Percentiles rank a stretch among this genome's conserved stretches.
These are phyloP conservation scores for Fusarium concolor DNA, from an alignment of 2,329 filamentous ascomycete species.

Conservation along the genomic window DNA sequence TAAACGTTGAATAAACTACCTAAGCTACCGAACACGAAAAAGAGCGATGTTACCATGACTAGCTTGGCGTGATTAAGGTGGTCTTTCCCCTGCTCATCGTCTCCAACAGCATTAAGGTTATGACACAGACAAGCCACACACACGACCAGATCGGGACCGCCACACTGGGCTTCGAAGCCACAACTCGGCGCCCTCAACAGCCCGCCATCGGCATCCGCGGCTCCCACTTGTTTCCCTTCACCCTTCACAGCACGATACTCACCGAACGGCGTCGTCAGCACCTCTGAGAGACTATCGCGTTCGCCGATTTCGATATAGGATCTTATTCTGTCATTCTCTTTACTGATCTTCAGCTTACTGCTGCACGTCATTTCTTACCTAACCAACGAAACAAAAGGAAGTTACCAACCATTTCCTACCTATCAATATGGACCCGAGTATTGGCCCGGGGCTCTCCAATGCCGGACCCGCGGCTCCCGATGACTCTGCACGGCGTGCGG, in stretches of 20 bases:
- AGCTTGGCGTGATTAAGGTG: no score
- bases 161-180: constrained; percentile 15
- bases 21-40: neutral
- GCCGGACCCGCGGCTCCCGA: constrained; percentile 51
- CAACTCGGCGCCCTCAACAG: constrained; percentile 7
- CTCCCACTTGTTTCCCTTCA: constrained; percentile 18
- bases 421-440: constrained; percentile 36
- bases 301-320: neutral
- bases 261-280: constrained; percentile 8
- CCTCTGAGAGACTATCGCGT: neutral
- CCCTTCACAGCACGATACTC: constrained; percentile 6
- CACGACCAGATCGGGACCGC: neutral
- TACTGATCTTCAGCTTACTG: neutral
- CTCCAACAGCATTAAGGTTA: neutral
- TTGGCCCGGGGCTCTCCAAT: constrained; percentile 15
- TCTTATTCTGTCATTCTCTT: neutral
- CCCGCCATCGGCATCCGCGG: constrained; percentile 28
- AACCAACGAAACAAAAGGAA: neutral
- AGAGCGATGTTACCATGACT: neutral
- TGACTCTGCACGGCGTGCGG: constrained; percentile 52
- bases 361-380: neutral
- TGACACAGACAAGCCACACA: no score
- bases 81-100: neutral
- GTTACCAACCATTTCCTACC: constrained; percentile 1
- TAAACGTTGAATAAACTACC: neutral